Evolutionary conservation across 208 protist species (phyloP).

Genomic region (Leishmania arabica): DNA sequence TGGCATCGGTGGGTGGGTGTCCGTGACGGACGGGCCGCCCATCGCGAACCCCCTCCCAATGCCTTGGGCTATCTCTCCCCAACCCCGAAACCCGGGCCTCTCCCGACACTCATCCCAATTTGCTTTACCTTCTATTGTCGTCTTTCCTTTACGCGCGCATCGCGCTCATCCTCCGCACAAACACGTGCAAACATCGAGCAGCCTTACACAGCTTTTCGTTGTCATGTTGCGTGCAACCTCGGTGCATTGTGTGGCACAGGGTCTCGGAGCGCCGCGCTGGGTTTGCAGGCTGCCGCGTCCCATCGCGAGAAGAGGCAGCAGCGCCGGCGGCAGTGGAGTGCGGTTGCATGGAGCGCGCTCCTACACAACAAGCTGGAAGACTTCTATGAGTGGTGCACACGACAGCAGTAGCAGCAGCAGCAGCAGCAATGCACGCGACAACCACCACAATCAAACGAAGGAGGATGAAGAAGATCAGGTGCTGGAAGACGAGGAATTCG

Average conservation of each 20-base stretch:
- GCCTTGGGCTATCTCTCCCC: too few relatives aligned
- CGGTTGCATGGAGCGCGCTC: background rate
- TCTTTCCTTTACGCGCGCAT: background rate
- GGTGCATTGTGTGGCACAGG: background rate
- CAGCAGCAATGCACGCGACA: background rate
- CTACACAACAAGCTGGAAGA: background rate
- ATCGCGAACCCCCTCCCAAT: background rate
- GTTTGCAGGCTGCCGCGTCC: background rate
- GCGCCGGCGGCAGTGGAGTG: background rate
- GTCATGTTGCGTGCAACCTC: constrained; percentile 4
- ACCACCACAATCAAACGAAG: constrained; percentile 14
- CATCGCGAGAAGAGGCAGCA: background rate
- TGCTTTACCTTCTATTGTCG: background rate
- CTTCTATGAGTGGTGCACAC: background rate
- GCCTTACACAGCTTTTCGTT: background rate
- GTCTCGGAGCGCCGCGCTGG: background rate
- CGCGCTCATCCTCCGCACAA: background rate
- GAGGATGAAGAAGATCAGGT: constrained; percentile 53
- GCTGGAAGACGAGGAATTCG: constrained; percentile 84
- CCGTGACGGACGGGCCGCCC: background rate
- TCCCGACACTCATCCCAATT: background rate
- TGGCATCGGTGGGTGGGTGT: background rate
- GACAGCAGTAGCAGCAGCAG: background rate
- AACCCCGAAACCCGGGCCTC: background rate
- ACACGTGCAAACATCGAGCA: background rate